Base-by-base conservation (phyloP, 2,329 filamentous ascomycete species). In the Corynespora cassiicola region DNA sequence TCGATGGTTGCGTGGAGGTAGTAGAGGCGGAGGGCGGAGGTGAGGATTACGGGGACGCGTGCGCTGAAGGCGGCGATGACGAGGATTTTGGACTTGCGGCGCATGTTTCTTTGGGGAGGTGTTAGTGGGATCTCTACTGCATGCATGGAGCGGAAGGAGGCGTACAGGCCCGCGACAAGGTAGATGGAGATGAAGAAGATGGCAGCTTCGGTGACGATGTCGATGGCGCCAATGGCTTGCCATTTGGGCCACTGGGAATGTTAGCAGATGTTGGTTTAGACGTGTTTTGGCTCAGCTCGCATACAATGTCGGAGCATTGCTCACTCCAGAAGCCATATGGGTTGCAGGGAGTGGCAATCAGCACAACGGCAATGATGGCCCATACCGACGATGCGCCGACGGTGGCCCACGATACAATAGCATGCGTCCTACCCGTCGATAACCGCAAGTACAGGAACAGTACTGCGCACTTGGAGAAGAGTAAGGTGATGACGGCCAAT, bases 1-100 rank as follows among this genome's bases (percentile, higher is more conserved):
- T 28, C 7, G 37, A 62, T 34, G 7, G 49, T 48, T 10, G 47
- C 17, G 18, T 45, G 47, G 6, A 65, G 43, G 39, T 58, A 65
- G 36, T 58, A 35, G 10, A 65, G 49, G 22, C 63, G 58, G 3
- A 56, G 36, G 10, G 49, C 48, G 7, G 57, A 47, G 20, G 58
- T 53, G 15, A 47, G 46, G 11, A 66, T 58, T 5, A 62, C 47
- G 0, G 61, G 58, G 0, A 65, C 47, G 12, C 61, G 58, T 12
- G 58, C 55, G 25, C 51, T 56, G 30, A 66, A 66, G 2, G 61
- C 60, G 5, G 55, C 33, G 14, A 64, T 36, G 10, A 66, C 59
- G 9, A 65, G 31, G 18, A 54, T 12, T 27, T 64, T 66, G 6
- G 53, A 31, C 11, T 48, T 47, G 15, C 43, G 23, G 6, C 46